Evolutionary conservation across 2,329 filamentous ascomycete genomes (phyloP), one percentile per base, ranked within the genome.

Genomic region (Metarhizium album): DNA sequence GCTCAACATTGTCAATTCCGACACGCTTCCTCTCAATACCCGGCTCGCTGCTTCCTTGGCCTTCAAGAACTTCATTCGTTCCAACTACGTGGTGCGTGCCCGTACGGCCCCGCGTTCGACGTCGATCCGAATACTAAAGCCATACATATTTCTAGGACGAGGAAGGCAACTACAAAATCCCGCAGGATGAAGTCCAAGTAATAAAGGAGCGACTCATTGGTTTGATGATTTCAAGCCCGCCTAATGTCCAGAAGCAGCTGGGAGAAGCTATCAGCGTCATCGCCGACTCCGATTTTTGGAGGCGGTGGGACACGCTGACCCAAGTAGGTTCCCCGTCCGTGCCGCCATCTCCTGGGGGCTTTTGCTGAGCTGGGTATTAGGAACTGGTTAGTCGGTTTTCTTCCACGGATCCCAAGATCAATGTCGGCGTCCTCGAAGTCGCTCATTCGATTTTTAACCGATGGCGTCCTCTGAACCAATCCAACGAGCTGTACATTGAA

Each of bases 31-130:
- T 40, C 71, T 76, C 57, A 91, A 87, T 61, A 93, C 87, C 54
- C 84, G 93, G 55, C 82, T 98, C 42, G 82, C 91, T 6, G 88
- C 87, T 61, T 88, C 93, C 27, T 78, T 98, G 53, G 93, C 87
- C 73, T 98, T 98, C 80, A 98, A 98, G 73, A 98, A 98, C 74
- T 95, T 95, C 69, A 90, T 98, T 64, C 86, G 87, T 68, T 82
- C 86, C 64, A 93, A 90, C 74, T 98, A 94, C 82, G 87, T 89
- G 60, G 83, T 85, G 70, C 59, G 80, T 74, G 47, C 45, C 24
- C 38, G 31, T n/a, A 22, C 24, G 23, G 37, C 47, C 43, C 55
- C 24, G 33, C 47, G 48, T 42, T 33, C 35, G 38, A 42, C 37
- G 42, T 52, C 50, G 37, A 45, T 51, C 23, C n/a, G 20, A n/a